Evolutionary conservation across 2,329 filamentous ascomycete species (phyloP), one percentile per base, ranked within the genome.

Genomic region (Fusarium papillatum): DNA sequence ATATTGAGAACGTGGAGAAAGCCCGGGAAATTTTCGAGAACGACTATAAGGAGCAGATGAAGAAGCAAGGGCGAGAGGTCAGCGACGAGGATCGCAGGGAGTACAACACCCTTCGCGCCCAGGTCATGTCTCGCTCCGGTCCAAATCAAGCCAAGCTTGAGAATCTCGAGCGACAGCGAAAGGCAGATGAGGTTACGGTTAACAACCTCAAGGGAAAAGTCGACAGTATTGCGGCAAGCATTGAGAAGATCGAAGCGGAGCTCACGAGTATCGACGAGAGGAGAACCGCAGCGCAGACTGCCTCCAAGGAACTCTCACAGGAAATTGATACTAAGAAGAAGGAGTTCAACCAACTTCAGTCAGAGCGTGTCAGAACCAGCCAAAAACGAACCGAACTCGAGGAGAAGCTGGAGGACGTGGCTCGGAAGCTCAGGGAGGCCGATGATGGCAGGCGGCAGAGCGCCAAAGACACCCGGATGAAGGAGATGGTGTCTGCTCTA

Each of bases 311-410:
- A 59, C 89, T 94, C n/a, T 89, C 91, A 10, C 90, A 91, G 72
- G 94, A 97, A n/a, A 94, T 98, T 62, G 93, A 95, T 36, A 85
- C 87, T 29, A 98, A 98, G 87, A 98, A 98, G 86, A 97, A 96
- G 81, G 94, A 97, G 71, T 94, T 95, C 81, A 97, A 98, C 81
- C 91, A 93, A 66, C 88, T 97, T 48, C 94, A 95, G 73, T 98
- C 95, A 1, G 95, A 97, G 82, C 92, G 95, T 62, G 90, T 96
- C 11, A 92, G 95, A 64, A 93, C 94, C 11, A 94, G 95, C 65
- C 94, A 97, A 81, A 93, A 93, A 81, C 92, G 93, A 66, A 97
- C 94, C 0, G 97, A 98, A 81, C 90, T 98, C 4, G 96, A 99
- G 76, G 96, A 98, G 84, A 96, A 98, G 83, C 90, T 98, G 9